Evolutionary conservation across 169 alveolate genomes (phyloP).

Genomic region (Theileria parva): DNA sequence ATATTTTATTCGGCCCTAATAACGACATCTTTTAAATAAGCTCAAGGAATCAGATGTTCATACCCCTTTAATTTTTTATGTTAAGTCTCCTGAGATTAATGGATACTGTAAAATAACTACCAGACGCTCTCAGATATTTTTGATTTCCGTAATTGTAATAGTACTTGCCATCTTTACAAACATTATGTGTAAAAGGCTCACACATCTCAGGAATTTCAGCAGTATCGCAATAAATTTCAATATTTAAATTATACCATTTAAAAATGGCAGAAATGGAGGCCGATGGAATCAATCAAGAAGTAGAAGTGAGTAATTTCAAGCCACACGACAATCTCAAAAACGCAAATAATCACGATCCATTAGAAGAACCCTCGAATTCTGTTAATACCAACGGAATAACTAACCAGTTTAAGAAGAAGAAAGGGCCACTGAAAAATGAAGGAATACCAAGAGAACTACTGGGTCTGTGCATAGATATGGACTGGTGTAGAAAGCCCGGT

Average conservation of each 20-base stretch:
- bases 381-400: not conserved
- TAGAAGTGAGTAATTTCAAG: not conserved
- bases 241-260: not conserved
- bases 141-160: not conserved
- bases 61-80: not conserved
- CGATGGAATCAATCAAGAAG: not conserved
- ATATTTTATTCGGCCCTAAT: not conserved
- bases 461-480: slow-evolving; percentile 40
- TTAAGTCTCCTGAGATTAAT: not conserved
- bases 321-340: not conserved
- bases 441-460: slow-evolving; percentile 29
- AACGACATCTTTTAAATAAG: not conserved
- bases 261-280: not conserved
- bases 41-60: not conserved
- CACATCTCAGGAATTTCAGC: not conserved
- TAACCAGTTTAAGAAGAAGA: not conserved
- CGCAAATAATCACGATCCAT: not conserved
- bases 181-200: not conserved
- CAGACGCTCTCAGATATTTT: not conserved
- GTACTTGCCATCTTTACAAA: not conserved
- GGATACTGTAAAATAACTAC: not conserved
- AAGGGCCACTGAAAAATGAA: not conserved
- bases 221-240: not conserved
- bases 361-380: not conserved
- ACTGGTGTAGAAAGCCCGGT: slow-evolving; percentile 28